Evolutionary conservation across 2,329 filamentous ascomycete genomes (phyloP).

Genomic region (Trichophyton verrucosum): DNA sequence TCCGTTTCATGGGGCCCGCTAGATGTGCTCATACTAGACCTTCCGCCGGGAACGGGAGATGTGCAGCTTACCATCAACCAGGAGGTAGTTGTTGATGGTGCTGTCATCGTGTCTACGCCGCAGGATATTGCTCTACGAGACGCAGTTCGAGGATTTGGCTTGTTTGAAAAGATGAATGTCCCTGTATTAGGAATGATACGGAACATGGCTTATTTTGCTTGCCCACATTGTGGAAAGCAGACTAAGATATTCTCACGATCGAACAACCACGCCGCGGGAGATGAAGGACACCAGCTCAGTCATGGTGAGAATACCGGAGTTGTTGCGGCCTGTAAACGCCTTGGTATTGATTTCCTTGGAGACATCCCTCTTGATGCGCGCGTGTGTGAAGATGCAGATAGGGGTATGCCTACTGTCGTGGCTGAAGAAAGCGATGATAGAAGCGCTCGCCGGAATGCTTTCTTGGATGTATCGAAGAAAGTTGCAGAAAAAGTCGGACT

Average conservation of each 20-base stretch:
- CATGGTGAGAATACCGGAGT: conserved; percentile 47
- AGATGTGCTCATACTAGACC: conserved; percentile 77
- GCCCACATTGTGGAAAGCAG: conserved; percentile 61
- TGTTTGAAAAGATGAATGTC: conserved; percentile 78
- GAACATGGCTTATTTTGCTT: conserved; percentile 80
- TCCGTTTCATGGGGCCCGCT: conserved; percentile 88
- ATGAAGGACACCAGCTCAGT: conserved; percentile 12
- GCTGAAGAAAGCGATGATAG: conserved; percentile 53
- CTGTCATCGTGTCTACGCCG: conserved; percentile 77
- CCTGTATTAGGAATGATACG: conserved; percentile 73
- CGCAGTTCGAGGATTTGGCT: conserved; percentile 78
- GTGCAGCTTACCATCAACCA: conserved; percentile 95
- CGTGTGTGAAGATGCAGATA: conserved; percentile 78
- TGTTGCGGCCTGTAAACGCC: conserved; percentile 53
- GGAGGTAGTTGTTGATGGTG: conserved; percentile 76
- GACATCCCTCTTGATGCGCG: conserved; percentile 77
- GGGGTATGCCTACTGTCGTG: conserved; percentile 80
- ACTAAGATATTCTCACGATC: conserved; percentile 59
- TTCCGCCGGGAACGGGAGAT: conserved; percentile 90
- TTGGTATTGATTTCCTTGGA: conserved; percentile 67
- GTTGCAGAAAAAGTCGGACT: conserved; percentile 36
- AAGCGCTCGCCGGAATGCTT: conserved; percentile 59
- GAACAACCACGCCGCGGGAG: conserved; percentile 12
- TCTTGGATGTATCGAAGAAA: conserved; percentile 54
- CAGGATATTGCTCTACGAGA: conserved; percentile 89